Conservation (phyloP, 176 grass and related monocot species). For the Rhipidocladum racemiflorum region DNA sequence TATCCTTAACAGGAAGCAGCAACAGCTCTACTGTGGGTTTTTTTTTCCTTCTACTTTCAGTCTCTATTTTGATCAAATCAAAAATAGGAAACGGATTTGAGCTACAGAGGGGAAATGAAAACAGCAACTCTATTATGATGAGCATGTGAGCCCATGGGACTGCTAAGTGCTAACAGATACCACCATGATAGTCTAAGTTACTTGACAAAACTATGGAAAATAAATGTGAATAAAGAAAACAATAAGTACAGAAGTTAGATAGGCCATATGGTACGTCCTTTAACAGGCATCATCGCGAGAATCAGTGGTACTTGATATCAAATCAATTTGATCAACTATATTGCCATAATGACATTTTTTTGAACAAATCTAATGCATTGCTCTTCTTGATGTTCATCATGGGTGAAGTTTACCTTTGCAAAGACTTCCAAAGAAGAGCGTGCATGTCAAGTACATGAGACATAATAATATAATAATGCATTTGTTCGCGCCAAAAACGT, state of each 20-base stretch:
- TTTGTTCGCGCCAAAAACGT: too few relatives aligned
- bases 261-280: neutral
- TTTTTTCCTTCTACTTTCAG: neutral
- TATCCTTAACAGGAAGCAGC: too few relatives aligned
- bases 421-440: constrained; percentile 90
- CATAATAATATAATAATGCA: constrained; percentile 1
- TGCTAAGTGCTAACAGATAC: constrained; percentile 1
- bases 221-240: neutral
- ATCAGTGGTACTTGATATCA: neutral
- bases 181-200: constrained; percentile 11
- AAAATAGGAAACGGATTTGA: neutral
- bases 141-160: neutral
- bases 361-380: neutral
- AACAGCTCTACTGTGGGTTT: neutral
- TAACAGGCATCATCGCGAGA: neutral
- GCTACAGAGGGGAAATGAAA: neutral
- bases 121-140: neutral
- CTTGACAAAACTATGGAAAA: neutral
- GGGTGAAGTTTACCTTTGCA: constrained; percentile 53
- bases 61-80: neutral
- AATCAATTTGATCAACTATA: neutral
- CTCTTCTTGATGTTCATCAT: constrained; percentile 17
- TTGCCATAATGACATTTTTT: neutral
- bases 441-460: constrained; percentile 15
- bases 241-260: neutral